Evolutionary conservation across 345 rosid species (phyloP).

Genomic region (Erodium maritimum): DNA sequence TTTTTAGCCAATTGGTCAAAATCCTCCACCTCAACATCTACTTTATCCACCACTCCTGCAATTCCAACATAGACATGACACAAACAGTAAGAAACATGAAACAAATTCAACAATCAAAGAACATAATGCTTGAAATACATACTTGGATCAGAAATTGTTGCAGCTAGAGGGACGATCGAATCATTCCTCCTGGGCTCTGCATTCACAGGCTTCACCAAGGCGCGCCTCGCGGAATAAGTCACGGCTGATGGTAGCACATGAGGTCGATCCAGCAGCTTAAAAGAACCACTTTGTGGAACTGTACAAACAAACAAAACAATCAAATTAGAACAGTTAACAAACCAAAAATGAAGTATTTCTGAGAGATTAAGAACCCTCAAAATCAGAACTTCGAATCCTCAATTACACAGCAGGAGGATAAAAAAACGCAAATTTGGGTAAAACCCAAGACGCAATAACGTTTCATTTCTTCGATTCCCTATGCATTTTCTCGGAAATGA

Average conservation of each 20-base stretch:
- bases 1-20: constrained; percentile 45
- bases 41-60: constrained; percentile 53
- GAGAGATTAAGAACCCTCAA: too few species aligned
- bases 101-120: neutral
- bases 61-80: neutral
- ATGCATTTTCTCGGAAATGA: too few species aligned
- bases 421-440: too few species aligned
- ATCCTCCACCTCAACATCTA: constrained; percentile 35
- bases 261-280: constrained; percentile 33
- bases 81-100: too few species aligned
- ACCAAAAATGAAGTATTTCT: too few species aligned
- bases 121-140: constrained; percentile 3
- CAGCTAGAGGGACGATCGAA: constrained; percentile 38
- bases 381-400: too few species aligned
- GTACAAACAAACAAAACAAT: constrained; percentile 9
- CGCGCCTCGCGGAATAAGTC: constrained; percentile 31
- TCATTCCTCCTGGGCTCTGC: constrained; percentile 46
- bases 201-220: constrained; percentile 35
- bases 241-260: constrained; percentile 19
- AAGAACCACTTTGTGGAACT: constrained; percentile 48
- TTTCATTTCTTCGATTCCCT: too few species aligned
- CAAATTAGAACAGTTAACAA: too few species aligned
- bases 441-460: too few species aligned
- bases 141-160: constrained; percentile 59
- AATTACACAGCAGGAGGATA: too few species aligned